phyloP scores from a whole-genome alignment of 2,329 filamentous ascomycete genomes.

The Orbilia quercus region DNA sequence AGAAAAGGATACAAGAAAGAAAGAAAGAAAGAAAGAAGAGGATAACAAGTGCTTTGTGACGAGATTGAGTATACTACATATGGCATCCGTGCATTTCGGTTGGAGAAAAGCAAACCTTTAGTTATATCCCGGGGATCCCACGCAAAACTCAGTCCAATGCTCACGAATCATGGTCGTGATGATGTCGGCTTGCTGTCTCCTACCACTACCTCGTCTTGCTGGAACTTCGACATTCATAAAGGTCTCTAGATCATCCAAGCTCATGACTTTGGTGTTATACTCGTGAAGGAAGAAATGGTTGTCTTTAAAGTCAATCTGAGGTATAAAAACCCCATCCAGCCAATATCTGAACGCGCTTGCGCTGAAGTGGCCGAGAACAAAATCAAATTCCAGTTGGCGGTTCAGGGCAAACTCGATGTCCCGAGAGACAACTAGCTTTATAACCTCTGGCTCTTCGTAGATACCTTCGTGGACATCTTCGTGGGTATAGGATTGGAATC shows the following conservation, averaged over 20 bases:
- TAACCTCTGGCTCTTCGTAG: not conserved
- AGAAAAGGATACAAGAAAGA: not conserved
- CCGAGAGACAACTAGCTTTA: conserved; percentile 29
- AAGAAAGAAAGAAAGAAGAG: not conserved
- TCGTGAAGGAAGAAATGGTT: conserved; percentile 43
- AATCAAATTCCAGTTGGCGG: conserved; percentile 37
- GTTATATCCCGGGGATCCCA: conserved; percentile 31
- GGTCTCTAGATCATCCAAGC: conserved; percentile 39
- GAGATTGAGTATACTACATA: no score
- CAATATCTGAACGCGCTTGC: conserved; percentile 35
- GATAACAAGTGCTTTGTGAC: no score
- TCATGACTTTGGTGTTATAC: conserved; percentile 28
- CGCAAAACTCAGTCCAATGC: conserved; percentile 37
- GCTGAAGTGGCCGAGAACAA: conserved; percentile 33
- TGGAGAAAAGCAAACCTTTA: no score
- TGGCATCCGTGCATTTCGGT: no score
- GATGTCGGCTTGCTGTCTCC: conserved; percentile 13
- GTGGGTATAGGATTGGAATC: not conserved
- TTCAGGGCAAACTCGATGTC: conserved; percentile 49
- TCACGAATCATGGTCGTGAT: conserved; percentile 46
- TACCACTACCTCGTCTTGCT: not conserved
- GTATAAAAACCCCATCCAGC: conserved; percentile 37
- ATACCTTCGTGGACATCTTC: conserved; percentile 5
- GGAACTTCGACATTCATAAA: conserved; percentile 44
- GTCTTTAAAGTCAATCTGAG: conserved; percentile 29